These are phyloP conservation scores for Candida qinlingensis DNA, from an alignment of 805 yeast genomes.

Conservation along the genomic window DNA sequence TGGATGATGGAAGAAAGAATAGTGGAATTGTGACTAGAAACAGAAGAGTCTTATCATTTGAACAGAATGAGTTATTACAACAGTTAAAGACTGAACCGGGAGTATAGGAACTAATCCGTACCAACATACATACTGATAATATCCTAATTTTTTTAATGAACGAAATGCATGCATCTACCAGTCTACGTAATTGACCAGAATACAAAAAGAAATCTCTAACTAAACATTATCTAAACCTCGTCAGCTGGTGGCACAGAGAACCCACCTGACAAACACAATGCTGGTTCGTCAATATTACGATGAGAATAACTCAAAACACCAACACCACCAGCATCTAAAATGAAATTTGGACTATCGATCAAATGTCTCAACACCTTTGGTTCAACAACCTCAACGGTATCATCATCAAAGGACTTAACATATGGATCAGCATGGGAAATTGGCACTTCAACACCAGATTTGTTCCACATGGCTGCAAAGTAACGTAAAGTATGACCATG, in stretches of 20 bases:
- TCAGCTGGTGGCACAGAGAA: constrained; percentile 68
- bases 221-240: not conserved
- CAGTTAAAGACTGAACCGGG: constrained; percentile 33
- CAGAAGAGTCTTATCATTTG: constrained; percentile 41
- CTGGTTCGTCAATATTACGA: constrained; percentile 79
- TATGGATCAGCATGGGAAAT: constrained; percentile 12
- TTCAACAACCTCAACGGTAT: constrained; percentile 28
- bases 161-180: too few relatives aligned
- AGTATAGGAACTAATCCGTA: too few relatives aligned
- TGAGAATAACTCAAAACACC: constrained; percentile 92
- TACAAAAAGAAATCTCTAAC: not conserved
- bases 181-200: too few relatives aligned
- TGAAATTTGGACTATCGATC: constrained; percentile 64
- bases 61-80: constrained; percentile 44
- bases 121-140: too few relatives aligned
- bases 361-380: constrained; percentile 30
- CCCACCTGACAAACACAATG: constrained; percentile 78
- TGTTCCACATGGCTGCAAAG: constrained; percentile 85
- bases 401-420: constrained; percentile 21
- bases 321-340: constrained; percentile 92
- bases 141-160: too few relatives aligned
- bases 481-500: constrained; percentile 93
- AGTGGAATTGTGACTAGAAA: not conserved
- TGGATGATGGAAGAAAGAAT: constrained; percentile 5
- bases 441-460: constrained; percentile 25